Conservation (phyloP, 495 filamentous ascomycete genomes). For the Emericellopsis terricola region DNA sequence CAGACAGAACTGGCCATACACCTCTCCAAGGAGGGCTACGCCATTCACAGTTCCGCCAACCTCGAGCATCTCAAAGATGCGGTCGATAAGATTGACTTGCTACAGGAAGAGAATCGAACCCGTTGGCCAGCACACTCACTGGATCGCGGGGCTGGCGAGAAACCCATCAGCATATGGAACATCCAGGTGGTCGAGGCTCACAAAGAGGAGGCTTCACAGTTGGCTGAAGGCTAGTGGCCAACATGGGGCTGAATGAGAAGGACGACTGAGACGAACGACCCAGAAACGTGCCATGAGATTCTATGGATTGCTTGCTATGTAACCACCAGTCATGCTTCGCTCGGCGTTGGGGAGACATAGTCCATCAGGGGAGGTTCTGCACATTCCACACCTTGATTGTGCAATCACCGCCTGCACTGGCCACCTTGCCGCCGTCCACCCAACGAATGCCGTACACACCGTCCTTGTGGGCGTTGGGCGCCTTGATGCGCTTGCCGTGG, state of each 20-base stretch:
- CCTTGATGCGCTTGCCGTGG: conserved; percentile 55
- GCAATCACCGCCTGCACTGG: conserved; percentile 72
- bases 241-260: background rate
- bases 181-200: background rate
- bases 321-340: too few relatives aligned
- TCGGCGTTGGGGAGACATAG: too few relatives aligned
- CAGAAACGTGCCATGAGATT: too few relatives aligned
- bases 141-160: background rate
- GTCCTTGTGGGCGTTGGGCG: conserved; percentile 79
- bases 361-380: conserved; percentile 33
- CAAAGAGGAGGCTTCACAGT: conserved; percentile 1
- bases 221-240: conserved; percentile 2
- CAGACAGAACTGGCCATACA: conserved; percentile 71
- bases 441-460: conserved; percentile 81
- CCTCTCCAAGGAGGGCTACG: conserved; percentile 49
- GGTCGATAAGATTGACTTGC: conserved; percentile 1
- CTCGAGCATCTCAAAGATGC: conserved; percentile 1
- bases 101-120: conserved; percentile 1
- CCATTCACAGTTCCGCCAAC: conserved; percentile 39
- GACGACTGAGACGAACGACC: background rate
- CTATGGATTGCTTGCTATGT: background rate
- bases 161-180: conserved; percentile 1
- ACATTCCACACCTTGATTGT: conserved; percentile 82
- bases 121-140: conserved; percentile 2
- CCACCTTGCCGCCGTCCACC: conserved; percentile 53